These are phyloP conservation scores for Corylus americana DNA, from an alignment of 306 rosid genomes.

Conservation along the genomic window DNA sequence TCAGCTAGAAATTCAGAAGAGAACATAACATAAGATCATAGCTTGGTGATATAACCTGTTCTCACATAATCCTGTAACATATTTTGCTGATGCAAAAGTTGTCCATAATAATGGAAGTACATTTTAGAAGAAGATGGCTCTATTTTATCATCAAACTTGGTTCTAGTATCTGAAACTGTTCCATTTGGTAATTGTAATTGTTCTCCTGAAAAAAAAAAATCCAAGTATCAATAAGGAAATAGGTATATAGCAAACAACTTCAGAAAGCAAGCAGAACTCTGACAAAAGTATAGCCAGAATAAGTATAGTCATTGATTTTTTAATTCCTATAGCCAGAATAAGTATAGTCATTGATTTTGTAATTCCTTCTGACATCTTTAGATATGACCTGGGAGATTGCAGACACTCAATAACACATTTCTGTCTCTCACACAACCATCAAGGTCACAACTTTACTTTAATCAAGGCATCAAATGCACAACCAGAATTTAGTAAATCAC, in stretches of 20 bases:
- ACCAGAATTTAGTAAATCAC: neutral
- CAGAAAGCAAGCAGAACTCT: neutral
- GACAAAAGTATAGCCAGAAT: neutral
- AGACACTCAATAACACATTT: neutral
- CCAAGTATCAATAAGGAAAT: neutral
- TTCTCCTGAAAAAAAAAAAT: conserved; percentile 41
- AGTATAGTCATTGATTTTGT: neutral
- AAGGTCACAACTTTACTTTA: neutral
- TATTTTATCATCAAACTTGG: conserved; percentile 92
- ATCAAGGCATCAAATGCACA: conserved; percentile 1
- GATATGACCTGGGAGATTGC: neutral
- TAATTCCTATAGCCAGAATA: neutral
- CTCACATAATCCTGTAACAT: conserved; percentile 97
- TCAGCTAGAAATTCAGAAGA: neutral
- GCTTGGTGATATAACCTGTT: conserved; percentile 60
- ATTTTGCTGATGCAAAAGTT: conserved; percentile 92
- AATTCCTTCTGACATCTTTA: neutral
- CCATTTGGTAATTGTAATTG: conserved; percentile 59
- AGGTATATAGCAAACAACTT: conserved; percentile 1
- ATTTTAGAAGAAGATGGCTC: conserved; percentile 92
- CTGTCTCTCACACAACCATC: neutral
- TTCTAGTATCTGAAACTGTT: conserved; percentile 45
- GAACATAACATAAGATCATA: conserved; percentile 1
- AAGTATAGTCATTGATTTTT: neutral
- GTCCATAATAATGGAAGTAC: conserved; percentile 98